These are phyloP conservation scores for Crithidia expoeki DNA, from an alignment of 208 protist species.

Conservation along the genomic window DNA sequence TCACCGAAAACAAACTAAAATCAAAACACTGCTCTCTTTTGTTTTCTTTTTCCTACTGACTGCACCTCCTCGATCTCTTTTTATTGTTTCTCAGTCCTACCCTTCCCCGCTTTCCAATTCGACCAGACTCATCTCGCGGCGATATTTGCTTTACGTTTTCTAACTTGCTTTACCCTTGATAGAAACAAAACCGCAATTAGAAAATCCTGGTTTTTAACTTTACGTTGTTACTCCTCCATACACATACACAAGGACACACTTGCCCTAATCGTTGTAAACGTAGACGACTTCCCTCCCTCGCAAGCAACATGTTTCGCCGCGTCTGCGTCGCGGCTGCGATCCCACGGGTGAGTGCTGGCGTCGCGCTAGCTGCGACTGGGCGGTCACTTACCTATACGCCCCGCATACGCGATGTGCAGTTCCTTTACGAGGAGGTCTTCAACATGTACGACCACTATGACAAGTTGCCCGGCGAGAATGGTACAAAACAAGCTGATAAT, in stretches of 20 bases:
- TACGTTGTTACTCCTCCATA: neutral
- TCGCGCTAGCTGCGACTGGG: conserved; percentile 12
- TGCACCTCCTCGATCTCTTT: no score
- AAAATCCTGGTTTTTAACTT: no score
- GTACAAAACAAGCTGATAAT: neutral
- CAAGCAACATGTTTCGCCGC: conserved; percentile 51
- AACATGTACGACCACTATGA: conserved; percentile 84
- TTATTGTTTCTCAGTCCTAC: no score
- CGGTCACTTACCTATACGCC: conserved; percentile 56
- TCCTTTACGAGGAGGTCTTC: conserved; percentile 86
- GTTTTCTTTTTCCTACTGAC: no score
- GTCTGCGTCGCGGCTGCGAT: conserved; percentile 19
- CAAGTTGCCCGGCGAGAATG: conserved; percentile 46
- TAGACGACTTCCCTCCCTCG: no score
- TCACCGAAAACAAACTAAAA: no score
- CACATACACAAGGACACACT: neutral
- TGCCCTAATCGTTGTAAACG: neutral
- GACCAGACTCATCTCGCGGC: no score
- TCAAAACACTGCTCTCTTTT: no score
- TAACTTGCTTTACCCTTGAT: no score
- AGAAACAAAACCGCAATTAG: no score
- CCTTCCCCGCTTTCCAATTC: no score
- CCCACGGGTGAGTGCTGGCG: neutral
- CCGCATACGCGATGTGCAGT: conserved; percentile 61
- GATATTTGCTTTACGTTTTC: no score